These are phyloP conservation scores for Nitzschia palea DNA, from an alignment of 108 stramenopile genomes.

Conservation along the genomic window DNA sequence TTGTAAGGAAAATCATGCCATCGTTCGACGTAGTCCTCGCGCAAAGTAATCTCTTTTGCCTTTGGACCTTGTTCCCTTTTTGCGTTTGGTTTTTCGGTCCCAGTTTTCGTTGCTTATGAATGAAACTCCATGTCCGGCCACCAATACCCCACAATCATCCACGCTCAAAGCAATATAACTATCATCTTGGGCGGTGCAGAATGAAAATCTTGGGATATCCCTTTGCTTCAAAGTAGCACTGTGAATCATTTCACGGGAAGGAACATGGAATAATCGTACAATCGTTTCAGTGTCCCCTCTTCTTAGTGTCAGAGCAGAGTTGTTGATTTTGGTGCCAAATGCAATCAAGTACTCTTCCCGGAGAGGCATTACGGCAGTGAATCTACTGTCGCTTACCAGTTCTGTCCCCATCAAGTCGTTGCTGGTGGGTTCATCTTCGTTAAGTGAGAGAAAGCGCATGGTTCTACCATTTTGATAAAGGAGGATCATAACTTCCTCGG, in stretches of 20 bases:
- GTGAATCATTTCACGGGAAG: neutral
- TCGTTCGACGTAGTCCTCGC: constrained; percentile 5
- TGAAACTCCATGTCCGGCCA: constrained; percentile 4
- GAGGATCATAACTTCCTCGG: neutral
- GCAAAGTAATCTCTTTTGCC: constrained; percentile 8
- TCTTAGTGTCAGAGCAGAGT: neutral
- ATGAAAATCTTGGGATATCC: neutral
- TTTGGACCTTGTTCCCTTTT: neutral
- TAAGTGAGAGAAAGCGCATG: too few relatives aligned
- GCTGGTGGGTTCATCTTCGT: too few relatives aligned
- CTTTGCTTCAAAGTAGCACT: neutral
- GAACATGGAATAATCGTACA: neutral
- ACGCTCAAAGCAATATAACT: neutral
- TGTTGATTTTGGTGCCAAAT: neutral
- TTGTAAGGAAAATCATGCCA: too few relatives aligned
- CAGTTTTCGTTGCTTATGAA: neutral
- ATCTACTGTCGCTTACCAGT: neutral
- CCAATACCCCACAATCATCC: neutral
- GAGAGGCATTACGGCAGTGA: neutral
- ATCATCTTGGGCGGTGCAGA: neutral
- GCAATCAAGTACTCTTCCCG: neutral
- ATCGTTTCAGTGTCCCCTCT: neutral
- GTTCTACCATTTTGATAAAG: neutral
- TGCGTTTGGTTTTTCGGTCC: neutral
- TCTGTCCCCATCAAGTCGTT: neutral